Evolutionary conservation across 2,329 filamentous ascomycete genomes (phyloP).

Genomic region (Ramularia endophylla): DNA sequence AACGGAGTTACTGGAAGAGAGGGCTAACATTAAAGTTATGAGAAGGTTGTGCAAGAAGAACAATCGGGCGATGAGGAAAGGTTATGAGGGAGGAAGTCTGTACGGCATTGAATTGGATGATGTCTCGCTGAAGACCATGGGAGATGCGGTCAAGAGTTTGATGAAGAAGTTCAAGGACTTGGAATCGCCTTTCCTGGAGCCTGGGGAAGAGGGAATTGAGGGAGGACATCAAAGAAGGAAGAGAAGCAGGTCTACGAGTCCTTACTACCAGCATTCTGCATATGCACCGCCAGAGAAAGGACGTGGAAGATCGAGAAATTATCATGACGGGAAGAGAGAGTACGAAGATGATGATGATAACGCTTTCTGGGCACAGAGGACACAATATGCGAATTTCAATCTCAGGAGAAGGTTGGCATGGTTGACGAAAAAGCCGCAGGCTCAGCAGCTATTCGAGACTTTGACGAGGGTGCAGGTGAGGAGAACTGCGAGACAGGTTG

Average conservation of each 20-base stretch:
- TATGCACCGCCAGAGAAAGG: slow-evolving; percentile 24
- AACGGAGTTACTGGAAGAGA: slow-evolving; percentile 38
- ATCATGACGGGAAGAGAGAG: slow-evolving; percentile 12
- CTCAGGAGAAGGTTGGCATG: slow-evolving; percentile 33
- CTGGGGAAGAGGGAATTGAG: slow-evolving; percentile 21
- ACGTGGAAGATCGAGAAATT: slow-evolving; percentile 8
- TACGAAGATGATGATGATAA: slow-evolving; percentile 29
- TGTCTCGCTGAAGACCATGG: slow-evolving; percentile 32
- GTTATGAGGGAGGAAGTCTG: slow-evolving; percentile 15
- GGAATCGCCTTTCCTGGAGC: slow-evolving; percentile 35
- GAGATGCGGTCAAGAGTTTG: slow-evolving; percentile 31
- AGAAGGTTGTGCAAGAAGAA: slow-evolving; percentile 15
- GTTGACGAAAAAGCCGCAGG: slow-evolving; percentile 33
- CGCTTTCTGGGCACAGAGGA: slow-evolving; percentile 25
- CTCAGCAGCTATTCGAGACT: slow-evolving; percentile 31
- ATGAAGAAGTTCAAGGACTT: slow-evolving; percentile 33
- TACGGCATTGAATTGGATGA: slow-evolving; percentile 29
- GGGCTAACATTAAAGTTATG: slow-evolving; percentile 30
- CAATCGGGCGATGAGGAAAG: slow-evolving; percentile 9
- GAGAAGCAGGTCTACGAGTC: slow-evolving; percentile 15
- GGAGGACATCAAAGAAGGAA: slow-evolving; percentile 17
- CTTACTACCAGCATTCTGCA: slow-evolving; percentile 23
- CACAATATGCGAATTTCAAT: slow-evolving; percentile 31
- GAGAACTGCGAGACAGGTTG: slow-evolving; percentile 32
- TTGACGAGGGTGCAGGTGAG: slow-evolving; percentile 35